Base-by-base conservation (phyloP, 169 alveolate genomes). In the Hepatocystis sp. region DNA sequence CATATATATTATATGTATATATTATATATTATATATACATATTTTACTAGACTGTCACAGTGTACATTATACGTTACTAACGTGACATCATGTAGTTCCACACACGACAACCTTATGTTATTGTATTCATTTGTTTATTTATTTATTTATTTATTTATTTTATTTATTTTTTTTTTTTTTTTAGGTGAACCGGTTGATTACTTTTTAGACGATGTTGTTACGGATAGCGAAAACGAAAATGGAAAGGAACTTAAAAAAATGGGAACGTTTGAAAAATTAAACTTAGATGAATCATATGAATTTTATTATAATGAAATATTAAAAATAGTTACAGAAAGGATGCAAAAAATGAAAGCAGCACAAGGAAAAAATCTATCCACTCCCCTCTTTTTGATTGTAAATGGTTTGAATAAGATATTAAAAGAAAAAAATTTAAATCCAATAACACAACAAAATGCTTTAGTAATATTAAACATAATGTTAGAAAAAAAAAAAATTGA, bases 291-390 rank as follows among this genome's bases (percentile, higher is more conserved):
- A 49, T 21, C 76, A 3, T 71, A 71, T 39, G 86, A 71, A 71
- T 71, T 71, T 49, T 71, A 71, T 51, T 64, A 71, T 36, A 58
- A n/a, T 13, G 66, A 71, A 30, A 71, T 71, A 17, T 58, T 71
- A 52, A 55, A 39, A 58, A 71, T 71, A 42, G 58, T 65, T 44
- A 71, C 17, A 32, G 76, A 71, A 4, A 11, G 86, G 30, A 71
- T 71, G 86, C 39, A 71, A n/a, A 71, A 56, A 58, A 71, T 71
- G 86, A 71, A 56, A 36, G 8, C 71, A 25, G 86, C 55, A 34
- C 86, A 71, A 11, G 86, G 86, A 39, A 71, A 49, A 47, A 71
- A 71, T 64, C 55, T 40, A 17, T 71, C 86, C 4, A 71, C 86
- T 8, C 86, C 86, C 3, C 52, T 71, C 1, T 71, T 71, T 27